Base-by-base conservation (phyloP, 116 monocot species). In the Thalassia testudinum region DNA sequence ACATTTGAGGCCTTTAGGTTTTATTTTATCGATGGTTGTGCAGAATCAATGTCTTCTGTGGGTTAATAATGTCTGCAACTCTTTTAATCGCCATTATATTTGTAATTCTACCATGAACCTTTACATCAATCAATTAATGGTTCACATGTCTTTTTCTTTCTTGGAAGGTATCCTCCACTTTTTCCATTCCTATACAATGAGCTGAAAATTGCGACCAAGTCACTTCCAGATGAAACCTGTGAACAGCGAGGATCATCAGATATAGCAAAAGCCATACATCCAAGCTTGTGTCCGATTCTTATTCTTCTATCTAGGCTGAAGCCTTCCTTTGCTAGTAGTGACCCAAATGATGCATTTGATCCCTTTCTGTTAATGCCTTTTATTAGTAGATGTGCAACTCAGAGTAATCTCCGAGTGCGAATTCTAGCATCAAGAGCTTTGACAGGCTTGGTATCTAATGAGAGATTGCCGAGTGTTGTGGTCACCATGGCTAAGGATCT, bases 221-320 rank as follows among this genome's bases (percentile, higher is more conserved):
- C 71, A 18, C 80, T 83, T 23, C 65, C 48, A 19, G 63, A 79
- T 69, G 72, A 72, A 48, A 30, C 30, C 30, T 62, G 63, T 25
- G 62, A 50, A 24, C 56, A 65, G 60, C 47, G 52, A 21, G 71
- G 71, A 62, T 75, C 74, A 15, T 73, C 75, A 13, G 75, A 64
- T 66, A 80, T 86, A 19, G 54, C 77, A 59, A 90, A 79, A 59
- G 65, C 86, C 30, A 78, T 99, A 68, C 99, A 90, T 49, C 99
- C 99, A 56, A 99, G 99, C 62, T 60, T 99, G 69, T 99, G 83
- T n/a, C 99, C 90, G 0, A 99, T 99, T 63, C 86, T 99, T 26
- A 86, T 99, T 60, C 86, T 99, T 60, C 52, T 99, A 47, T 82
- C 82, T 56, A 79, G 90, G 56, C 75, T 99, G 20, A 99, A 86